Conservation (phyloP, 768 basidiomycete genomes). For the Tylopilus vinaceipallidus region DNA sequence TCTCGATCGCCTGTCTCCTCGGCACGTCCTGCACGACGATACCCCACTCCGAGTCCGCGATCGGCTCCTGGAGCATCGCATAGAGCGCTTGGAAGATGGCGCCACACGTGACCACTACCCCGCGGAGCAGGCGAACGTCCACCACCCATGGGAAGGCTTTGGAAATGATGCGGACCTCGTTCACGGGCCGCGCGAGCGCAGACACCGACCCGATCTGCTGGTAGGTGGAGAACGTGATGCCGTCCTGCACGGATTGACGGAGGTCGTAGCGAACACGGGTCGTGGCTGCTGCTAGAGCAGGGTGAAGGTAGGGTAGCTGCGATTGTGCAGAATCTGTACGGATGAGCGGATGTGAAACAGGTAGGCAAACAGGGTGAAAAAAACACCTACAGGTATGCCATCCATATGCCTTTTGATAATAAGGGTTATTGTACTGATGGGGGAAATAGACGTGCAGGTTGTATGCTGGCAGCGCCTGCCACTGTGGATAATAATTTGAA, state of each 20-base stretch:
- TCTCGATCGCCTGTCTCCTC: conserved; percentile 43
- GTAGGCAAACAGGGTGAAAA: too few species aligned
- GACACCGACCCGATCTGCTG: conserved; percentile 36
- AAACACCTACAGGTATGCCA: too few species aligned
- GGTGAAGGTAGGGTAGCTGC: conserved; percentile 52
- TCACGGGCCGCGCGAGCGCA: conserved; percentile 36
- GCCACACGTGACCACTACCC: conserved; percentile 43
- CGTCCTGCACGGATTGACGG: conserved; percentile 39
- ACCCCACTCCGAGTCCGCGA: conserved; percentile 70
- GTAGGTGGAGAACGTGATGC: conserved; percentile 44
- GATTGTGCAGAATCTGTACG: too few species aligned
- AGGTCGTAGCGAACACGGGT: conserved; percentile 52
- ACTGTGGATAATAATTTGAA: too few species aligned
- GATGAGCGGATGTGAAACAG: too few species aligned
- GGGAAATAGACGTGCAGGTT: too few species aligned
- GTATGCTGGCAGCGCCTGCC: too few species aligned
- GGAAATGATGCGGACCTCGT: conserved; percentile 51
- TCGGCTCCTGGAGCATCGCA: conserved; percentile 46
- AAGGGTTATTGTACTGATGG: too few species aligned
- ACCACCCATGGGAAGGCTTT: conserved; percentile 66
- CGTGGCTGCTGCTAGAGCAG: conserved; percentile 50
- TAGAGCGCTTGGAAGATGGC: conserved; percentile 60
- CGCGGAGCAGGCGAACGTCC: conserved; percentile 42
- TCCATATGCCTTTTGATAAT: too few species aligned
- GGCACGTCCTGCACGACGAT: conserved; percentile 46